phyloP scores from a whole-genome alignment of 768 basidiomycete genomes.

The Coprinopsis strossmayeri region DNA sequence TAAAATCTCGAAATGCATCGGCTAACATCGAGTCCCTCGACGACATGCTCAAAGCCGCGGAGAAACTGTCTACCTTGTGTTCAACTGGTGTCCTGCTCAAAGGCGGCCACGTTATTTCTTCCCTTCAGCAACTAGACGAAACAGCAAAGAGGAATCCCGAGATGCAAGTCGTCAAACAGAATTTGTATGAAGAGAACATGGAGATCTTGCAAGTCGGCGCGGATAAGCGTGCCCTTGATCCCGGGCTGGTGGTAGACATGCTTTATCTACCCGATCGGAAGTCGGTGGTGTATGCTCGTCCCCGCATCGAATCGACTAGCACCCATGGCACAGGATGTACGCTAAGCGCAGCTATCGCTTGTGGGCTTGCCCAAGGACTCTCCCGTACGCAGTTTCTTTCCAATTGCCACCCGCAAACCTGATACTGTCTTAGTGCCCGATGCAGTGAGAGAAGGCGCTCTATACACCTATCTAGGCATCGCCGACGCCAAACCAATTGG shows the following conservation, averaged over 20 bases:
- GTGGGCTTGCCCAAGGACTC: constrained; percentile 50
- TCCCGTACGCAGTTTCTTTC: constrained; percentile 24
- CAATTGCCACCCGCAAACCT: not conserved
- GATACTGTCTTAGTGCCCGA: constrained; percentile 25
- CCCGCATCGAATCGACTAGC: constrained; percentile 56
- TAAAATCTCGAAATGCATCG: constrained; percentile 27
- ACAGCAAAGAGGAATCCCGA: constrained; percentile 22
- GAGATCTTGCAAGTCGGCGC: constrained; percentile 44
- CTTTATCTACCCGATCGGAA: constrained; percentile 34
- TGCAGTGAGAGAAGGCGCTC: constrained; percentile 53
- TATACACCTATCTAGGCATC: constrained; percentile 75
- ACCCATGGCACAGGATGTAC: constrained; percentile 96
- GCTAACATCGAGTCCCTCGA: constrained; percentile 36
- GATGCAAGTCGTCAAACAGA: constrained; percentile 36
- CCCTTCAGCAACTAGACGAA: constrained; percentile 35
- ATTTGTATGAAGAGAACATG: constrained; percentile 48
- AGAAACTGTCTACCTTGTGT: constrained; percentile 40
- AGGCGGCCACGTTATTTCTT: constrained; percentile 67
- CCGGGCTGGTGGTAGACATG: constrained; percentile 55
- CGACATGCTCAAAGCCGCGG: constrained; percentile 57
- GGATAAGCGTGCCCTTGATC: constrained; percentile 11
- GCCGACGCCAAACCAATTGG: constrained; percentile 63
- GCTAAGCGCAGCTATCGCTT: constrained; percentile 75
- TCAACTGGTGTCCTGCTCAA: constrained; percentile 67
- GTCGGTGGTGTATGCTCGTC: constrained; percentile 48